These are phyloP conservation scores for Luvunga scandens DNA, from an alignment of 345 rosid species.

Conservation along the genomic window DNA sequence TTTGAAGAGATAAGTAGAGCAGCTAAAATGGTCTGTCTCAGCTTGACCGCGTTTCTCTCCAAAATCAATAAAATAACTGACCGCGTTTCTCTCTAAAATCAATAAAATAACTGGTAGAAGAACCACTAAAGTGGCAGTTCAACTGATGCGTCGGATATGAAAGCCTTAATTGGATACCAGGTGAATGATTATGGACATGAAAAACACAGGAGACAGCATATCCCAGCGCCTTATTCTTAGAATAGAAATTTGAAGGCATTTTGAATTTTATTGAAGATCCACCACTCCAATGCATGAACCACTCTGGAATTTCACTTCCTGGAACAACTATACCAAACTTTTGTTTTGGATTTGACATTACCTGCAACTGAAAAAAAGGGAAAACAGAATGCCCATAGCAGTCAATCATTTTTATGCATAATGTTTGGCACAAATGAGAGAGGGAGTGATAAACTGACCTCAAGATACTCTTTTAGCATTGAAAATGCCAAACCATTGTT, in stretches of 20 bases:
- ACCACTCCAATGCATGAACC: neutral
- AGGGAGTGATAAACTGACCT: neutral
- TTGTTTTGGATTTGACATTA: neutral
- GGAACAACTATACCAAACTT: neutral
- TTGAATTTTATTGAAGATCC: neutral
- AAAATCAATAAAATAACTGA: neutral
- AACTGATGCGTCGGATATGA: too few relatives aligned
- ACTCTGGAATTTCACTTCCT: constrained; percentile 17
- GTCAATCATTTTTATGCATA: neutral
- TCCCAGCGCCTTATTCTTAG: neutral
- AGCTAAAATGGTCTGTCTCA: neutral
- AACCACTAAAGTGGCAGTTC: too few relatives aligned
- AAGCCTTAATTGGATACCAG: neutral
- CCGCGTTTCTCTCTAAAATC: too few relatives aligned
- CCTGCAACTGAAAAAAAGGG: neutral
- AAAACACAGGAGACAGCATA: constrained; percentile 1
- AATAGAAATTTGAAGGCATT: neutral
- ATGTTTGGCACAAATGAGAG: neutral
- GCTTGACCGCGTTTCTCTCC: too few relatives aligned
- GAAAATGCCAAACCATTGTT: neutral
- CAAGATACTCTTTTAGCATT: neutral
- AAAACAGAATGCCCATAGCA: neutral
- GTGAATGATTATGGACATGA: neutral
- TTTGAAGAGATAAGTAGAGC: neutral
- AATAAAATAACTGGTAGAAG: too few relatives aligned